Evolutionary conservation across 371 early-diverging fungal genomes (phyloP), one percentile per base, ranked within the genome.

Genomic region (Chytridiales sp.): DNA sequence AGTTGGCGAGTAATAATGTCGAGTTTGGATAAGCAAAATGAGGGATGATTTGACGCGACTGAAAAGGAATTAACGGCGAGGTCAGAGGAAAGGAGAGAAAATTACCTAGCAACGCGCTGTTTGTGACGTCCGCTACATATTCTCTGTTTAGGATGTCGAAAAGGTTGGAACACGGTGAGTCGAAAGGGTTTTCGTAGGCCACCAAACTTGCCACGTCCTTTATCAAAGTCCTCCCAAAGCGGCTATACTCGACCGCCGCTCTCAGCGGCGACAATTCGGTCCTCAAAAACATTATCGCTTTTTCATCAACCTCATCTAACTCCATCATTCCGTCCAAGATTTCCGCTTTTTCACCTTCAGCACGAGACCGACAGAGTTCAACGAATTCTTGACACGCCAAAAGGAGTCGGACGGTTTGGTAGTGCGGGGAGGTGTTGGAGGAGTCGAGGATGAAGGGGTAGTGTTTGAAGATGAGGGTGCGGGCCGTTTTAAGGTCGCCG

Each of bases 301-400:
- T 9, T 29, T 22, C 47, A 15, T 17, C 35, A 47, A 29, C 49
- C 9, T 11, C 42, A 15, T 8, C 22, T 22, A 8, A 24, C 27
- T 42, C 31, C 24, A 13, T 11, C 24, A 6, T 24, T 15, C 43
- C 29, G 24, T 42, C 43, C 30, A n/a, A 19, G 35, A n/a, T 39
- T 38, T 41, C 1, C 48, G 35, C 24, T 39, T 24, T 27, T 59
- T 19, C 13, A 11, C 30, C 3, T 29, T 55, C 27, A 11, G 15
- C 22, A 11, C 26, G 55, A 17, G n/a, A 15, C n/a, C 57, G 26
- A 22, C 44, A 46, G 3, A 39, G 19, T 42, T 61, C 62, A 24
- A 61, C 39, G 41, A 54, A 41, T n/a, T 61, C 54, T 38, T 61
- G 62, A 29, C 62, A 61, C 26, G 34, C 24, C 13, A 61, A 35